Evolutionary conservation across 495 filamentous ascomycete genomes (phyloP).

Genomic region (Aspergillus kassunensis): DNA sequence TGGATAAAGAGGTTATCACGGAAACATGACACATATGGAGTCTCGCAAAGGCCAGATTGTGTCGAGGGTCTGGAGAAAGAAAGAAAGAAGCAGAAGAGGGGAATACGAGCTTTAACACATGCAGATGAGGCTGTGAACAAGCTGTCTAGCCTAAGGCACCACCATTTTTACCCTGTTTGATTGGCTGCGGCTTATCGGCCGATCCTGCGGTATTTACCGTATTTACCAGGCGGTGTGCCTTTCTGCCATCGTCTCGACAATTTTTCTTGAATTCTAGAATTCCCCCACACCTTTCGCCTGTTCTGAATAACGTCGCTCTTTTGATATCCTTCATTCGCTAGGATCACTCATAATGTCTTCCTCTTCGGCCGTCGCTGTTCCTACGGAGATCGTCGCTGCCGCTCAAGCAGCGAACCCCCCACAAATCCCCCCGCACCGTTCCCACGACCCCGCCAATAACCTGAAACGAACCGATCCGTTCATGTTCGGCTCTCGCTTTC

Average conservation of each 20-base stretch:
- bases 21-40: not conserved
- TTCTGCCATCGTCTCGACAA: conserved; percentile 10
- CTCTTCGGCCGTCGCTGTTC: conserved; percentile 8
- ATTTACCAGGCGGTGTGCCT: conserved; percentile 3
- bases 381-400: conserved; percentile 23
- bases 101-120: conserved; percentile 10
- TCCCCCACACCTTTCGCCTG: not conserved
- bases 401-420: conserved; percentile 47
- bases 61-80: not conserved
- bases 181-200: conserved; percentile 11
- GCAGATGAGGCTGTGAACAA: conserved; percentile 8
- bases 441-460: conserved; percentile 50
- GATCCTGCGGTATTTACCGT: not conserved
- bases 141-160: conserved; percentile 22
- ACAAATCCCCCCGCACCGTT: conserved; percentile 41
- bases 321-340: not conserved
- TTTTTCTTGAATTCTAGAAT: not conserved
- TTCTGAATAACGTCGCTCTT: not conserved
- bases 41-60: conserved; percentile 1
- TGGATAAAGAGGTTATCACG: not conserved
- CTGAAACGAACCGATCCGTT: conserved; percentile 88
- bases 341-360: conserved; percentile 19
- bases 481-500: conserved; percentile 85
- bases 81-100: not conserved
- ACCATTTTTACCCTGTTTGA: conserved; percentile 14